Evolutionary conservation across 2,329 filamentous ascomycete genomes (phyloP), one percentile per base, ranked within the genome.

Genomic region (Sordariomycetes sp.): DNA sequence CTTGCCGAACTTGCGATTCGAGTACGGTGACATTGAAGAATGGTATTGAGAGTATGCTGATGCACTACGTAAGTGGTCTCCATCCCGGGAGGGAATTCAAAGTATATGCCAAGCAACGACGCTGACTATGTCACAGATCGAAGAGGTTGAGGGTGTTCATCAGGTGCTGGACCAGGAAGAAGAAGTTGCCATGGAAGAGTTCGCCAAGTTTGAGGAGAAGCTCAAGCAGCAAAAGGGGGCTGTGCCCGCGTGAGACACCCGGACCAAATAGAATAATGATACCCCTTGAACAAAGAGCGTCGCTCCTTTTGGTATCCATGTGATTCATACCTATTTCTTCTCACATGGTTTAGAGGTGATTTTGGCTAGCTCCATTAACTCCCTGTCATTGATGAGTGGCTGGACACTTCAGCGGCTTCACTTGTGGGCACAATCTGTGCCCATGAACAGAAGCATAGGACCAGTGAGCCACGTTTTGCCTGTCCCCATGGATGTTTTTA

Each of bases 1-100:
- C 92, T 15, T 98, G 92, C 60, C 72, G 92, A 44, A 96, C 90
- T 15, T 98, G 92, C 57, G 92, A 96, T 58, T 94, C 86, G 30
- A 95, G 88, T 56, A 96, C 92, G 0, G 88, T 95, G 23, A 98
- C 92, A 20, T 61, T 98, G 45, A 94, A 94, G 70, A 96, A 93
- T 55, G 92, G 92, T 6, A 98, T 98, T 46, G 92, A 98, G 70
- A 86, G 85, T 45, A 96, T 98, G 92, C 59, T 96, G 55, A 95
- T 94, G 86, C 86, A 90, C 58, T 92, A 92, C 58, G 83, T 87
- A 59, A 73, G 82, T 76, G 16, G 4, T 9, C 3, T 16, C 23
- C 16, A 21, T 23, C 30, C 10, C 26, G 8, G 21, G 9, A 14
- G 6, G 8, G 12, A 30, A 10, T 28, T 18, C 12, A 15, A n/a